Evolutionary conservation across 768 basidiomycete genomes (phyloP).

Genomic region (Leccinum variicolor): DNA sequence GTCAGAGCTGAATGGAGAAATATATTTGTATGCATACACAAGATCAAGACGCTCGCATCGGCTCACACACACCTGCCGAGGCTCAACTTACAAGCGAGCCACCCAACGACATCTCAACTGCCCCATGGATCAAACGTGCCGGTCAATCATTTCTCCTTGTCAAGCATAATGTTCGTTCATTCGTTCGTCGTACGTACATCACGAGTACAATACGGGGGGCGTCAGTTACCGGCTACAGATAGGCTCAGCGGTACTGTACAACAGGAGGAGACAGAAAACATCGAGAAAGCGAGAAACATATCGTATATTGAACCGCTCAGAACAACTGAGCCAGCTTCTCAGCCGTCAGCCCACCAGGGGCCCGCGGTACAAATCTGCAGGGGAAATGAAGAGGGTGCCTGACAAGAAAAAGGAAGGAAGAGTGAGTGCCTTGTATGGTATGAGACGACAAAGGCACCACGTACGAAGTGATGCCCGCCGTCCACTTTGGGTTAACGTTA

Average conservation of each 20-base stretch:
- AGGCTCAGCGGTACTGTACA: not conserved
- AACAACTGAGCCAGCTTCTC: slow-evolving; percentile 18
- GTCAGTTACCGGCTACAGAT: not conserved
- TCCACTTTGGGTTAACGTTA: slow-evolving; percentile 19
- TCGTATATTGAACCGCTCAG: slow-evolving; percentile 6
- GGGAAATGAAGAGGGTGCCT: slow-evolving; percentile 27
- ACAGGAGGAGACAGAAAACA: not conserved
- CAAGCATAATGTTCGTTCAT: not conserved
- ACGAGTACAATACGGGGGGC: not conserved
- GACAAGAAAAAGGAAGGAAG: not conserved
- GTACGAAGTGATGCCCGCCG: slow-evolving; percentile 27
- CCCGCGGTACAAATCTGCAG: slow-evolving; percentile 25
- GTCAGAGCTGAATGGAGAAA: no score
- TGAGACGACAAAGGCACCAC: not conserved
- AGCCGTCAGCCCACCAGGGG: slow-evolving; percentile 8
- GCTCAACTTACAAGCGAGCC: not conserved
- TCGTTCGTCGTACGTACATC: not conserved
- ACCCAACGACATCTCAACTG: not conserved
- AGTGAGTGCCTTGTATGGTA: not conserved
- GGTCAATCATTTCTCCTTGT: not conserved
- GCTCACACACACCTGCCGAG: not conserved
- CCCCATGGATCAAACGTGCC: not conserved
- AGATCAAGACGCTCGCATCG: not conserved
- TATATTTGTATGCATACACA: no score
- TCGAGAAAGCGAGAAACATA: not conserved